Conservation (phyloP, 768 basidiomycete genomes). For the Lactarius vividus region DNA sequence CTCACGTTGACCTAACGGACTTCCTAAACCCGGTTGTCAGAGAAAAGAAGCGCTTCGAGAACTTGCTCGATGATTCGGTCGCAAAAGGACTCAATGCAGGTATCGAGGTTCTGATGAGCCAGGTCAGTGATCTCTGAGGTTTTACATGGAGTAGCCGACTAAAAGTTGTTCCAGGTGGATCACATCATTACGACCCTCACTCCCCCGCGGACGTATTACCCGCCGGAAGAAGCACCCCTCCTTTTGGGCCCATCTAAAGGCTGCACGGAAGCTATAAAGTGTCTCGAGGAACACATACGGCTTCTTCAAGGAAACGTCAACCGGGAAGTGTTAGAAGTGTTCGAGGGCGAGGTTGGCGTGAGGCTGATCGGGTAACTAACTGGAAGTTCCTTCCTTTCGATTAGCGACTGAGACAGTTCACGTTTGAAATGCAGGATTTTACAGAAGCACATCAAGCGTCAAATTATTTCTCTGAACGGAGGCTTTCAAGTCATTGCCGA, state of each 20-base stretch:
- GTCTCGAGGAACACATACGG: slow-evolving; percentile 87
- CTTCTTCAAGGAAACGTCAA: slow-evolving; percentile 91
- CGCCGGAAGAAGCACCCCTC: slow-evolving; percentile 70
- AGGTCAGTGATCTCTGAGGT: slow-evolving; percentile 47
- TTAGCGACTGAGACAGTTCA: slow-evolving; percentile 6
- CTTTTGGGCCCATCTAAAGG: slow-evolving; percentile 86
- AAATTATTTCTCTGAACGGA: slow-evolving; percentile 91
- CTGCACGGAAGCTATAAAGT: slow-evolving; percentile 86
- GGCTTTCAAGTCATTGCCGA: slow-evolving; percentile 97
- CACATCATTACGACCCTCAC: slow-evolving; percentile 86
- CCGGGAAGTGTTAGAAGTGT: slow-evolving; percentile 95
- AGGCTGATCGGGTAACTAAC: slow-evolving; percentile 42
- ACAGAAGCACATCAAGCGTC: slow-evolving; percentile 94
- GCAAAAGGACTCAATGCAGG: slow-evolving; percentile 93
- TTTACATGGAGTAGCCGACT: slow-evolving; percentile 6
- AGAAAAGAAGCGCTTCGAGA: slow-evolving; percentile 97
- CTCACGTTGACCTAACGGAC: slow-evolving; percentile 89
- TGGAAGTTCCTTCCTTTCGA: not conserved
- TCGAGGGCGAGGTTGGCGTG: slow-evolving; percentile 96
- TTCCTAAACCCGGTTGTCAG: slow-evolving; percentile 90
- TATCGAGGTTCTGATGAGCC: slow-evolving; percentile 93
- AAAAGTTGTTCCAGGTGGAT: slow-evolving; percentile 61
- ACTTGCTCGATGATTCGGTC: slow-evolving; percentile 87
- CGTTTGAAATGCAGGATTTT: slow-evolving; percentile 58
- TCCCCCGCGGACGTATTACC: slow-evolving; percentile 85